phyloP scores from a whole-genome alignment of 192 early-diverging fungal species.

The Coemansia sp. region DNA sequence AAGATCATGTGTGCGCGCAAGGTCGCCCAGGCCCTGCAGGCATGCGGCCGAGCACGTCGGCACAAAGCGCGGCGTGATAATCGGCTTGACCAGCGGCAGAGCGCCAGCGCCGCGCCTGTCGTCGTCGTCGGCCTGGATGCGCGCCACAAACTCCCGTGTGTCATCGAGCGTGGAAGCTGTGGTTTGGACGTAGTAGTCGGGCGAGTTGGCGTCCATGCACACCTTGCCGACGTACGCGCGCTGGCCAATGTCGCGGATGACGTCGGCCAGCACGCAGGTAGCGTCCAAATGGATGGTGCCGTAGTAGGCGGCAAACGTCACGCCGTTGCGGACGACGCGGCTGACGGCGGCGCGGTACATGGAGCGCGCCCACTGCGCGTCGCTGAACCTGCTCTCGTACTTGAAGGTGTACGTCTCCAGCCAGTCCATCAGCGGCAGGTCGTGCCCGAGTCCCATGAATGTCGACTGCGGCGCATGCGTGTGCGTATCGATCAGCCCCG shows the following conservation, averaged over 20 bases:
- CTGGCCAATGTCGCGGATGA: slow-evolving; percentile 77
- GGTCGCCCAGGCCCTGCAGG: slow-evolving; percentile 64
- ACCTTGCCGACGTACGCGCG: slow-evolving; percentile 94
- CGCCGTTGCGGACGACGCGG: slow-evolving; percentile 75
- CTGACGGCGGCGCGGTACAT: slow-evolving; percentile 69
- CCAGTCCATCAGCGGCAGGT: slow-evolving; percentile 88
- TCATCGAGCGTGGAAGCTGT: slow-evolving; percentile 64
- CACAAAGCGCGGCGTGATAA: slow-evolving; percentile 94
- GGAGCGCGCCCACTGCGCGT: slow-evolving; percentile 62
- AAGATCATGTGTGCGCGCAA: slow-evolving; percentile 71
- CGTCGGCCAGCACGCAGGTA: slow-evolving; percentile 69
- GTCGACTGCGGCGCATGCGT: slow-evolving; percentile 91
- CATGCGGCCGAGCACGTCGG: slow-evolving; percentile 73
- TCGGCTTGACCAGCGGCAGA: slow-evolving; percentile 62
- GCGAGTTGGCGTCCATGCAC: slow-evolving; percentile 90
- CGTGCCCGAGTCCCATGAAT: slow-evolving; percentile 85
- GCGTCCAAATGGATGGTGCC: slow-evolving; percentile 84
- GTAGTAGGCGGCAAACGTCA: slow-evolving; percentile 90
- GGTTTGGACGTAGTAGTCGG: slow-evolving; percentile 73
- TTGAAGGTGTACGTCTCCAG: slow-evolving; percentile 90
- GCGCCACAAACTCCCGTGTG: slow-evolving; percentile 68
- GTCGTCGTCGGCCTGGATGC: slow-evolving; percentile 50
- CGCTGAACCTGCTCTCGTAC: slow-evolving; percentile 71
- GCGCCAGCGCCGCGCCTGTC: background rate
- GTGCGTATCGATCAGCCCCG: slow-evolving; percentile 93